Evolutionary conservation across 2,329 filamentous ascomycete species (phyloP).

Genomic region (Truncatella angustata): DNA sequence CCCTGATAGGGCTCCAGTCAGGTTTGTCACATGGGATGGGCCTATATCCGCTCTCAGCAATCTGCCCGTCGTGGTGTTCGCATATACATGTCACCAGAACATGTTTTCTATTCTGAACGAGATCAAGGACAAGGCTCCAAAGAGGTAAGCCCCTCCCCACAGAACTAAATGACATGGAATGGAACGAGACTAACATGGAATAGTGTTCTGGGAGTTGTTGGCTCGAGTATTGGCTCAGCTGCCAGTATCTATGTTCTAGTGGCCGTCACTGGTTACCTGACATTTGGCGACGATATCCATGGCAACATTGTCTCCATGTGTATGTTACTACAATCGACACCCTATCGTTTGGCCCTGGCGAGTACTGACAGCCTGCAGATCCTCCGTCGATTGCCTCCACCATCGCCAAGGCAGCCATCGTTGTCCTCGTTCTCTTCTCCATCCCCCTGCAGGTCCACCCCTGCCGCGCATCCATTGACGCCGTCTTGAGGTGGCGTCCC

Average conservation of each 20-base stretch:
- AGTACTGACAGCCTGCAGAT: constrained; percentile 39
- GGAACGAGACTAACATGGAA: constrained; percentile 22
- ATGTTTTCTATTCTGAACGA: constrained; percentile 99
- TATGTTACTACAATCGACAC: constrained; percentile 42
- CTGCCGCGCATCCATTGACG: constrained; percentile 91
- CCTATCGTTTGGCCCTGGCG: constrained; percentile 12
- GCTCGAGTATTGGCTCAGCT: constrained; percentile 83
- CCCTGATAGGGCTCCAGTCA: constrained; percentile 70
- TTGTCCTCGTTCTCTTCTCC: constrained; percentile 93
- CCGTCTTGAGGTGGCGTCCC: constrained; percentile 90
- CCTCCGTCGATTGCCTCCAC: constrained; percentile 77
- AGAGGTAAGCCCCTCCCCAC: constrained; percentile 31
- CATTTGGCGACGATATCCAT: constrained; percentile 84
- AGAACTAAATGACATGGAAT: no score
- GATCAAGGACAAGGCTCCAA: constrained; percentile 78
- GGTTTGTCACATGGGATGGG: constrained; percentile 76
- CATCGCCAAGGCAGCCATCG: constrained; percentile 91
- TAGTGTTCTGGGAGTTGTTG: constrained; percentile 76
- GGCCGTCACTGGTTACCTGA: constrained; percentile 91
- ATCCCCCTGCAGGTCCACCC: constrained; percentile 95
- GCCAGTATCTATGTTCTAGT: constrained; percentile 85
- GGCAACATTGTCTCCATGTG: constrained; percentile 96
- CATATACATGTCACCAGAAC: constrained; percentile 99
- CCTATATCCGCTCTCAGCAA: constrained; percentile 77
- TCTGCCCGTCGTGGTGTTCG: constrained; percentile 94